These are phyloP conservation scores for Lyophyllum decastes DNA, from an alignment of 768 basidiomycete species.

Conservation along the genomic window DNA sequence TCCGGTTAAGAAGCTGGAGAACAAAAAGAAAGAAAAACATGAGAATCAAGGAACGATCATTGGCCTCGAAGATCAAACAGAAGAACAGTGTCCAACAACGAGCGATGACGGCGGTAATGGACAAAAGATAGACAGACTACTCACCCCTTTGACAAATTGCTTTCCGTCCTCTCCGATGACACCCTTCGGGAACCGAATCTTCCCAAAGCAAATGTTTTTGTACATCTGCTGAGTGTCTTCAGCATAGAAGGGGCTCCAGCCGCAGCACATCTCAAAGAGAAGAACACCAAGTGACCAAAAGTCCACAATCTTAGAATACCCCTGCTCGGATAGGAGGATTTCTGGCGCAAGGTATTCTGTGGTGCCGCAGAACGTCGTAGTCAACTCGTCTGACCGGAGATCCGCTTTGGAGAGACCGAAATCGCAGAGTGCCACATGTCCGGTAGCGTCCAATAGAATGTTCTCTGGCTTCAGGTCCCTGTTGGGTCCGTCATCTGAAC, in stretches of 20 bases:
- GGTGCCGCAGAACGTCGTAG: conserved; percentile 99
- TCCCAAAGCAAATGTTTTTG: conserved; percentile 97
- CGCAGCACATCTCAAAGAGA: conserved; percentile 99
- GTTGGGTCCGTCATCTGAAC: conserved; percentile 9
- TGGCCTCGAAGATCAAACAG: background rate
- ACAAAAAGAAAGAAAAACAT: background rate
- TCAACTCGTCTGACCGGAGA: conserved; percentile 88
- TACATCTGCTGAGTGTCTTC: conserved; percentile 99
- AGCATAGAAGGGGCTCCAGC: conserved; percentile 99
- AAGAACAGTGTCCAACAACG: conserved; percentile 8
- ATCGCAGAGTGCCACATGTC: conserved; percentile 97
- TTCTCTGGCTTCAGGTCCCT: conserved; percentile 98
- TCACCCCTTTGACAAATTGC: conserved; percentile 96
- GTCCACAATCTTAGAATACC: conserved; percentile 97
- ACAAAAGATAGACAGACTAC: conserved; percentile 30
- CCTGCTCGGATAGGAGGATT: conserved; percentile 97
- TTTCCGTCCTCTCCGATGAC: conserved; percentile 98
- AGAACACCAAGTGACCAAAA: conserved; percentile 98
- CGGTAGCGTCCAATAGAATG: conserved; percentile 96
- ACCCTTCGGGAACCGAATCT: conserved; percentile 96
- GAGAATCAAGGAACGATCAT: conserved; percentile 19
- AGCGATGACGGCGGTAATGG: conserved; percentile 6
- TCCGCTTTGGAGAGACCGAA: conserved; percentile 98
- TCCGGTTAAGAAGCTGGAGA: conserved; percentile 91
- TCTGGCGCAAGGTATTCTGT: conserved; percentile 99